Evolutionary conservation across 495 filamentous ascomycete genomes (phyloP), one percentile per base, ranked within the genome.

Genomic region (Sabuloglossum arenarium): DNA sequence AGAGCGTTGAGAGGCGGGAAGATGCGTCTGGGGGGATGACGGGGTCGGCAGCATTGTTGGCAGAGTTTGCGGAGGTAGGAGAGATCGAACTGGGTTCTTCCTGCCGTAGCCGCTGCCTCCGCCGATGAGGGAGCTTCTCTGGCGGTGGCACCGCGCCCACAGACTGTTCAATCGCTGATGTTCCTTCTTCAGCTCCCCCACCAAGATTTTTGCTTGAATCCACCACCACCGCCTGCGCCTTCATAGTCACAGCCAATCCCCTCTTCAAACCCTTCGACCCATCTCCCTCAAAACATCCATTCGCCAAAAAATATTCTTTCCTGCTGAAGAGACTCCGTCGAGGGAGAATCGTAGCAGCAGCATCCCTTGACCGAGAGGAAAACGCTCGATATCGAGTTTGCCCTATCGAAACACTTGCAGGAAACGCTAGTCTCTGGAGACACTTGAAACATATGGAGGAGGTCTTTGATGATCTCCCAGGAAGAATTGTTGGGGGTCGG

Each of bases 1-100:
- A 88, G 34, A 78, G 67, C 28, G 77, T 77, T 9, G 89, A 83
- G 43, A 96, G 74, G 57, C 79, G 76, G 24, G 86, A 82, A 8
- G 89, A 93, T 19, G 89, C 88, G 69, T 96, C 88, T 39, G 74
- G 84, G 3, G 89, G 82, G 11, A 93, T 73, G 24, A n/a, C 16
- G 10, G 47, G 25, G 25, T 51, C 39, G 19, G 39, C 16, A 43
- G 39, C 19, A 43, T 43, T 51, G 47, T 29, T 28, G 21, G 3
- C 12, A 30, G 16, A 5, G 6, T 29, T 19, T 14, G 23, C 25
- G 6, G 47, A 1, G 28, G 16, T 39, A 39, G 23, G 11, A 1
- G 47, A 9, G 47, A 14, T 30, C 12, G 25, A 10, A 5, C 16
- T 51, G 9, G 14, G 24, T 19, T 12, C 5, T 51, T 29, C 28